A percentile compares a stretch with the other conserved stretches of the same genome.
These are phyloP conservation scores for Albifimbria verrucaria DNA, from an alignment of 2,329 filamentous ascomycete genomes.

Conservation along the genomic window DNA sequence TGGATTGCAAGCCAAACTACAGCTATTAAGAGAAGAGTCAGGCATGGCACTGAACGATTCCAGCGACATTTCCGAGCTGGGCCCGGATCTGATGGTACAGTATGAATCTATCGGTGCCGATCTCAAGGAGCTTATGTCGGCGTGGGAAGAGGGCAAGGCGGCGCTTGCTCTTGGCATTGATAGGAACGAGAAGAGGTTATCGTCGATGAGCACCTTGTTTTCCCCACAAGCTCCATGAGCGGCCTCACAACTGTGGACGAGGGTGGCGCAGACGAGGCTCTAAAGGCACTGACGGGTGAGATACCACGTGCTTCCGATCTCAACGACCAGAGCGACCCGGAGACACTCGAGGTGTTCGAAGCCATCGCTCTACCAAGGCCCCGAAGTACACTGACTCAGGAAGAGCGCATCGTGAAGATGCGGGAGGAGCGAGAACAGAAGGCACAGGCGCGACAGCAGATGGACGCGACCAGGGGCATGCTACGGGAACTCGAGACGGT, in stretches of 20 bases:
- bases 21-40: constrained; percentile 85
- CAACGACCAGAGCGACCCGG: constrained; percentile 55
- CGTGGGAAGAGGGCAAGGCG: constrained; percentile 86
- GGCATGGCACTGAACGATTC: constrained; percentile 74
- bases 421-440: constrained; percentile 80
- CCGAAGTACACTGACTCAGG: constrained; percentile 69
- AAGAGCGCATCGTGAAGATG: constrained; percentile 85
- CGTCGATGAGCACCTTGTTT: constrained; percentile 56
- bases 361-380: constrained; percentile 74
- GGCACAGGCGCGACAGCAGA: constrained; percentile 66
- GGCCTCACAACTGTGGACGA: constrained; percentile 64
- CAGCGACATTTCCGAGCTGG: constrained; percentile 70
- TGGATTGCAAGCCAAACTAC: constrained; percentile 90
- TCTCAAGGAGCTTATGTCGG: constrained; percentile 72
- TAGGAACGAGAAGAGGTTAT: constrained; percentile 69
- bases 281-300: constrained; percentile 77
- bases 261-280: constrained; percentile 51
- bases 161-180: constrained; percentile 79
- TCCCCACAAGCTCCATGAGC: constrained; percentile 64
- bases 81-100: constrained; percentile 75
- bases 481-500: constrained; percentile 89
- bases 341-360: constrained; percentile 83
- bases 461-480: constrained; percentile 84
- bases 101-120: constrained; percentile 94
- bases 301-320: constrained; percentile 49